A percentile compares a stretch with the other conserved stretches of the same genome.
Conservation (phyloP, 108 stramenopile species). For the Nitzschia putrida region DNA sequence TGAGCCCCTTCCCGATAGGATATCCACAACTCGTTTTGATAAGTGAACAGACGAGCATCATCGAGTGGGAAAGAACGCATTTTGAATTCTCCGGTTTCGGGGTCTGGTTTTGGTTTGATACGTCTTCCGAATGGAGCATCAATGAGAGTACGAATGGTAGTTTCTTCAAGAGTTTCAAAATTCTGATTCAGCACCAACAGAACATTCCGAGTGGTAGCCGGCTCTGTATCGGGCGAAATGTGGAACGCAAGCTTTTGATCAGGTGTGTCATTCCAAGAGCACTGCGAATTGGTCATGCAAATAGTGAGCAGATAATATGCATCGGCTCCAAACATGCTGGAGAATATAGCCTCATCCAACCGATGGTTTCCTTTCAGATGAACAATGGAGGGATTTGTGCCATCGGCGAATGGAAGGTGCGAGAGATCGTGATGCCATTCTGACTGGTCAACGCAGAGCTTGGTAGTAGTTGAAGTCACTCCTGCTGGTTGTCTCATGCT, state of each 20-base stretch:
- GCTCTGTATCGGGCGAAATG: slow-evolving; percentile 38
- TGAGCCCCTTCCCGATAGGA: slow-evolving; percentile 75
- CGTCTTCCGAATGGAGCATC: slow-evolving; percentile 67
- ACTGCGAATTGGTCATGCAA: slow-evolving; percentile 78
- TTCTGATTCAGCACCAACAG: slow-evolving; percentile 44
- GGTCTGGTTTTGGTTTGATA: slow-evolving; percentile 30
- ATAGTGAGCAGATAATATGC: slow-evolving; percentile 46
- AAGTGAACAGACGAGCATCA: slow-evolving; percentile 82
- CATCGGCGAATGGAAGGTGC: slow-evolving; percentile 78
- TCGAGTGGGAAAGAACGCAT: slow-evolving; percentile 52
- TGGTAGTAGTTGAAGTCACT: slow-evolving; percentile 4
- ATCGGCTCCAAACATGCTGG: not conserved
- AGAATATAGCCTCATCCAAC: slow-evolving; percentile 1
- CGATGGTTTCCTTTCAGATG: slow-evolving; percentile 34
- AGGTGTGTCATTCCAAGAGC: slow-evolving; percentile 56
- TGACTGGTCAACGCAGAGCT: slow-evolving; percentile 73
- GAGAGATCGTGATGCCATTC: slow-evolving; percentile 44
- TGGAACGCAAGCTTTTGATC: slow-evolving; percentile 44
- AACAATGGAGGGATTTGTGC: slow-evolving; percentile 80
- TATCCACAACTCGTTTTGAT: slow-evolving; percentile 62
- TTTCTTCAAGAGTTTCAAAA: slow-evolving; percentile 60
- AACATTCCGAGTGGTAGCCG: slow-evolving; percentile 63
- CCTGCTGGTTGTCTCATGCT: slow-evolving; percentile 4
- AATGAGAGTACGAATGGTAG: slow-evolving; percentile 60
- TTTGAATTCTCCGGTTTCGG: not conserved